phyloP scores from a whole-genome alignment of 495 filamentous ascomycete genomes.

The Aspergillus coremiiformis region DNA sequence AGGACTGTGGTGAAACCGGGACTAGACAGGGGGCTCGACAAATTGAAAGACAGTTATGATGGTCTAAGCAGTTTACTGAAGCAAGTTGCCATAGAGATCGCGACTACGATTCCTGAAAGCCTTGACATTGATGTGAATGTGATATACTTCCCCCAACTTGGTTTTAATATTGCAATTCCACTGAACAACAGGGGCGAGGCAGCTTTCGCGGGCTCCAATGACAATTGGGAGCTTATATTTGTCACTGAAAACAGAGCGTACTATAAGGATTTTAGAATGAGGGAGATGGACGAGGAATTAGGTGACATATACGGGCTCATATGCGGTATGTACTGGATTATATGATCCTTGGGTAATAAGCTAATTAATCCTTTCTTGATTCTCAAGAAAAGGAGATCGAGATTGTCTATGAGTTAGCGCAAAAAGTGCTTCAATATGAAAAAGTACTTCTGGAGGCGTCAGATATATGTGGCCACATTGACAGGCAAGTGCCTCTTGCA shows the following conservation, averaged over 20 bases:
- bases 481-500: slow-evolving; percentile 41
- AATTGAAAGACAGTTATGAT: slow-evolving; percentile 67
- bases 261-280: slow-evolving; percentile 84
- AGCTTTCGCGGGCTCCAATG: slow-evolving; percentile 56
- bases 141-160: slow-evolving; percentile 85
- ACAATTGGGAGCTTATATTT: slow-evolving; percentile 74
- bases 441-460: slow-evolving; percentile 58
- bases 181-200: slow-evolving; percentile 54
- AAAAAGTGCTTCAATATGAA: slow-evolving; percentile 64
- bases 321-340: slow-evolving; percentile 50
- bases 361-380: neutral
- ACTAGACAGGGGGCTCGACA: slow-evolving; percentile 69
- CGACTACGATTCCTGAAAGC: slow-evolving; percentile 52
- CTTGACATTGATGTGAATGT: slow-evolving; percentile 61
- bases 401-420: slow-evolving; percentile 71
- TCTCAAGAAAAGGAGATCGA: slow-evolving; percentile 74
- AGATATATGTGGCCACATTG: slow-evolving; percentile 77
- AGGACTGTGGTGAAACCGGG: slow-evolving; percentile 67
- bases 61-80: slow-evolving; percentile 68
- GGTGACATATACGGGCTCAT: slow-evolving; percentile 83
- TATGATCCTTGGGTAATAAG: neutral
- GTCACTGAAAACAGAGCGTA: slow-evolving; percentile 64
- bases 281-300: slow-evolving; percentile 69
- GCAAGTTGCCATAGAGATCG: slow-evolving; percentile 54
- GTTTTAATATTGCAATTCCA: slow-evolving; percentile 75